Evolutionary conservation across 164 flowering plant species (phyloP), one percentile per base, ranked within the genome.

Genomic region (Piper longum): DNA sequence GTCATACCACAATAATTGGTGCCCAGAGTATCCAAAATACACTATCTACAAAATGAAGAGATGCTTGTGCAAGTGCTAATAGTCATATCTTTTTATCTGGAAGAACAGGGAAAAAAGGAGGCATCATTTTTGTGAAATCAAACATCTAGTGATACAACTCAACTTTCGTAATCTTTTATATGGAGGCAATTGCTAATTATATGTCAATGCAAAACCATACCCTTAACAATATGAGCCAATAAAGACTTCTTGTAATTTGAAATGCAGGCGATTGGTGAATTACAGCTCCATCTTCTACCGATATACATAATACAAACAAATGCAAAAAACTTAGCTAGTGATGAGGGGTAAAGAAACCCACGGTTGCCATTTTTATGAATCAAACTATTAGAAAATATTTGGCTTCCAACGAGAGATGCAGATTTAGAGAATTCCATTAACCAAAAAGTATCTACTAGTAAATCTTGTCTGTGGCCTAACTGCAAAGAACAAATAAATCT

Each of bases 21-120:
- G 96, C 89, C 97, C 98, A 93, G 1, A 90, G 80, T 72, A 93
- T 82, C 98, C 97, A 89, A 63, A 90, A 84, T 54, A 84, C 72
- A 57, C 80, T 70, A 68, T 74, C 57, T 5, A 96, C 82, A 72
- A 93, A 85, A 16, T 88, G 84, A 62, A 89, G 76, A 63, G 84
- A 80, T 67, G 87, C 75, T 74, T 92, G 96, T 41, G 88, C 82
- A 71, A 76, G 79, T 45, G 69, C 78, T 75, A 93, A 72, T 9
- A 89, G 73, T 90, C 83, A 84, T 70, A 93, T 71, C 72, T 90
- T 85, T 81, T 79, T 85, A 85, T 89, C 98, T 85, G 86, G 45
- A 43, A 48, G 19, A 69, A 51, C 14, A 43, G 17, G 45, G 14
- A 43, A 41, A 4, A 64, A 13, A 13, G 40, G 41, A 4, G 42